Percentiles rank a stretch among this genome's conserved stretches.
phyloP scores from a whole-genome alignment of 192 early-diverging fungal species.

The Coemansia reversa region DNA sequence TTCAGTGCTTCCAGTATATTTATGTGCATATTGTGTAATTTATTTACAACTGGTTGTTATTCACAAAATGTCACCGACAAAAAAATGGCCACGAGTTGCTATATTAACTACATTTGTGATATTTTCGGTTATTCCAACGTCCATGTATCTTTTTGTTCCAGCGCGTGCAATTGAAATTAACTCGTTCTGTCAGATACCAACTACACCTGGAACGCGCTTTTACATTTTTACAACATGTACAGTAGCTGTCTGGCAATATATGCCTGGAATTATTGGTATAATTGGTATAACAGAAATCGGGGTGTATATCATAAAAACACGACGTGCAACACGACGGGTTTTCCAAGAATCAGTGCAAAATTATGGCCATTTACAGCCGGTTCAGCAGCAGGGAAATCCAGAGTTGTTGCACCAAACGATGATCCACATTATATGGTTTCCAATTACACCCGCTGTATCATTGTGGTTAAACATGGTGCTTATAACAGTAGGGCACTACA shows the following conservation, averaged over 20 bases:
- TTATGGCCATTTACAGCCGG: slow-evolving; percentile 8
- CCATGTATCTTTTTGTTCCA: slow-evolving; percentile 16
- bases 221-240: slow-evolving; percentile 17
- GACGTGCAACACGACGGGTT: slow-evolving; percentile 6
- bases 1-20: slow-evolving; percentile 20
- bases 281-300: slow-evolving; percentile 16
- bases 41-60: slow-evolving; percentile 43
- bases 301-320: slow-evolving; percentile 22
- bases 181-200: slow-evolving; percentile 11
- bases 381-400: background rate
- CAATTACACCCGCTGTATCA: slow-evolving; percentile 36
- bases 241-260: slow-evolving; percentile 24
- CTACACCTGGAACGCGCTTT: background rate
- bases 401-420: slow-evolving; percentile 30
- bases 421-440: slow-evolving; percentile 37
- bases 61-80: slow-evolving; percentile 27
- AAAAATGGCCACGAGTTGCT: slow-evolving; percentile 25
- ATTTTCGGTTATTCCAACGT: slow-evolving; percentile 19
- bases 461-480: slow-evolving; percentile 39
- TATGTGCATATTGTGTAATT: slow-evolving; percentile 33
- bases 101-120: slow-evolving; percentile 13
- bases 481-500: slow-evolving; percentile 25
- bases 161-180: background rate
- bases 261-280: slow-evolving; percentile 29
- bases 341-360: slow-evolving; percentile 4